phyloP scores from a whole-genome alignment of 1,139 yeast species.

The Wickerhamomyces sp. region DNA sequence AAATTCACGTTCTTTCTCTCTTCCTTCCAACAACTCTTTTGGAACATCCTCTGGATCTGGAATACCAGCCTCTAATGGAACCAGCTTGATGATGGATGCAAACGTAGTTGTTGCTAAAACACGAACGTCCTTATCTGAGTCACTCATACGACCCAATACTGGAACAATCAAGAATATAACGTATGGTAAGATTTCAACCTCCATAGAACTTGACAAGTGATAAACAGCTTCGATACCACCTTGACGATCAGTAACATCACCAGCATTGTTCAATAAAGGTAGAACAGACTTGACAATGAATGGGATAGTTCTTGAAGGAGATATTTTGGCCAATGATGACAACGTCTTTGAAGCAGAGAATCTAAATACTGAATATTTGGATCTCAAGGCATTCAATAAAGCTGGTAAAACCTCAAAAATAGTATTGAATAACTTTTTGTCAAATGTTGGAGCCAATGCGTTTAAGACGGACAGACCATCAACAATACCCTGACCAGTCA shows the following conservation, averaged over 20 bases:
- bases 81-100: conserved; percentile 92
- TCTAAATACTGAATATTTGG: conserved; percentile 73
- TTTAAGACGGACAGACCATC: conserved; percentile 84
- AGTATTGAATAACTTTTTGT: conserved; percentile 41
- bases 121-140: conserved; percentile 85
- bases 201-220: conserved; percentile 83
- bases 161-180: conserved; percentile 95
- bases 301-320: conserved; percentile 73
- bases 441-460: conserved; percentile 65
- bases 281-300: conserved; percentile 71
- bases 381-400: conserved; percentile 59
- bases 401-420: conserved; percentile 43
- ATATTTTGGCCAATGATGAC: conserved; percentile 72
- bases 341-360: conserved; percentile 89
- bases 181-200: conserved; percentile 84
- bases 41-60: conserved; percentile 96
- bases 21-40: conserved; percentile 71
- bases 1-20: conserved; percentile 92
- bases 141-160: conserved; percentile 96
- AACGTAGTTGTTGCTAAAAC: conserved; percentile 90
- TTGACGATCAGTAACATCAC: conserved; percentile 74
- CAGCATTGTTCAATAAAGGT: conserved; percentile 79
- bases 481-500: conserved; percentile 73
- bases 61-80: conserved; percentile 95
- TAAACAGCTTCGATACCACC: conserved; percentile 92